Evolutionary conservation across 129 eudicot genomes (phyloP), one percentile per base, ranked within the genome.

Genomic region (Erigeron canadensis): DNA sequence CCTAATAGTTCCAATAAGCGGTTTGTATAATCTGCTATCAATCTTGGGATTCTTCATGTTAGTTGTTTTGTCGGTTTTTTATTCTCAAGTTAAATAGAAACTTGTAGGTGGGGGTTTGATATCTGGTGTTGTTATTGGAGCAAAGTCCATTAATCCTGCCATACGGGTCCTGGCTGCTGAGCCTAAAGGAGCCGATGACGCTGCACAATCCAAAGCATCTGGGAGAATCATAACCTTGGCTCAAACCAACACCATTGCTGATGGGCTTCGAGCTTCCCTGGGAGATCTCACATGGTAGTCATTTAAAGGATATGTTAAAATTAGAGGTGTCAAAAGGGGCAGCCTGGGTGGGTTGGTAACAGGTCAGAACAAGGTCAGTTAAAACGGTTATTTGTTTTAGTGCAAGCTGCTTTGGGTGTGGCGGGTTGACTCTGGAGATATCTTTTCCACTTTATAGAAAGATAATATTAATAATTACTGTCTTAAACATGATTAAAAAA

Each of bases 221-320:
- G 99, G 97, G 73, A 72, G 65, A 60, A 88, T 95, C 67, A 68
- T 90, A 45, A 86, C 80, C 10, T 79, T 95, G 78, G 76, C 96
- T 12, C 84, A 83, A 77, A 83, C 91, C 67, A 83, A 86, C 64
- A 95, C 99, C 56, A 81, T 95, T 69, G 97, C 97, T 17, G 99
- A 95, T 77, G 99, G 99, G 48, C 96, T 95, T 71, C 87, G 96
- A 77, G 99, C 99, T 79, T 90, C 81, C 79, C 97, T 95, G 64
- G 97, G 96, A 69, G 86, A 83, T 74, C 89, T 86, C 53, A 95
- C 99, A 34, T 95, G 97, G 99, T 95, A 84, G 74, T 51, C 54
- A 28, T 63, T 18, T 15, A 4, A 44, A 15, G 37, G 3, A 9
- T 42, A 63, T 40, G 12, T 39, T 62, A 6, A 55, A 2, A 48